A percentile compares a stretch with the other conserved stretches of the same genome.
phyloP scores from a whole-genome alignment of 805 yeast genomes.

The Ogataea trehaloabstinens region DNA sequence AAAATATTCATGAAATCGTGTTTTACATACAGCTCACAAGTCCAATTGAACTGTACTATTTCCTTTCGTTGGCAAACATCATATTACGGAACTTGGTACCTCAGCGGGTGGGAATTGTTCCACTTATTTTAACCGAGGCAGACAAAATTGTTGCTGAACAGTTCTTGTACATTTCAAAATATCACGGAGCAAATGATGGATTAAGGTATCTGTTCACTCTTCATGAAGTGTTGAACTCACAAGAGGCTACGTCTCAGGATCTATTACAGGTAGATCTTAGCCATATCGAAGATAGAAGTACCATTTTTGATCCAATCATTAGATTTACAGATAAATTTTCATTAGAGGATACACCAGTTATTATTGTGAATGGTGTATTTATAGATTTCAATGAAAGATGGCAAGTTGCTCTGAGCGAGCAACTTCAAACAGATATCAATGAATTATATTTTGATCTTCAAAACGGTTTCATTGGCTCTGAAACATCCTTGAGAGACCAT shows the following conservation, averaged over 20 bases:
- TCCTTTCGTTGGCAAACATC: slow-evolving; percentile 48
- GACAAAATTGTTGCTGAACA: slow-evolving; percentile 27
- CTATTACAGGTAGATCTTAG: slow-evolving; percentile 10
- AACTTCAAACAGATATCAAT: slow-evolving; percentile 52
- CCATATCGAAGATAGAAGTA: slow-evolving; percentile 3
- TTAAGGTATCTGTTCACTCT: slow-evolving; percentile 23
- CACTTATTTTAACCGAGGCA: slow-evolving; percentile 38
- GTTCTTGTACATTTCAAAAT: slow-evolving; percentile 19
- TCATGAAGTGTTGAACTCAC: slow-evolving; percentile 10
- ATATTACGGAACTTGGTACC: slow-evolving; percentile 61
- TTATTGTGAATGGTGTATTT: slow-evolving; percentile 75
- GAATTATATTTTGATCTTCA: slow-evolving; percentile 30
- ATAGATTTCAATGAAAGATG: slow-evolving; percentile 48
- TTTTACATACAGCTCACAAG: slow-evolving; percentile 64
- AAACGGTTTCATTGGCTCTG: slow-evolving; percentile 28
- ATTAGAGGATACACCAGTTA: slow-evolving; percentile 41
- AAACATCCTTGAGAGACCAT: slow-evolving; percentile 33
- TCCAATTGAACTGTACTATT: slow-evolving; percentile 46
- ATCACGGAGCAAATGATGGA: slow-evolving; percentile 20
- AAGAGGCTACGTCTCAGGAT: background rate
- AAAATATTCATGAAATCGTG: slow-evolving; percentile 73
- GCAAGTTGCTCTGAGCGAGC: slow-evolving; percentile 53
- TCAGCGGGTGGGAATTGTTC: slow-evolving; percentile 81
- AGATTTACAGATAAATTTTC: slow-evolving; percentile 37
- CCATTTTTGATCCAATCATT: slow-evolving; percentile 22